A percentile compares a stretch with the other conserved stretches of the same genome.
Conservation (phyloP, 23 red algal species). For the Rhodosorus marinus region DNA sequence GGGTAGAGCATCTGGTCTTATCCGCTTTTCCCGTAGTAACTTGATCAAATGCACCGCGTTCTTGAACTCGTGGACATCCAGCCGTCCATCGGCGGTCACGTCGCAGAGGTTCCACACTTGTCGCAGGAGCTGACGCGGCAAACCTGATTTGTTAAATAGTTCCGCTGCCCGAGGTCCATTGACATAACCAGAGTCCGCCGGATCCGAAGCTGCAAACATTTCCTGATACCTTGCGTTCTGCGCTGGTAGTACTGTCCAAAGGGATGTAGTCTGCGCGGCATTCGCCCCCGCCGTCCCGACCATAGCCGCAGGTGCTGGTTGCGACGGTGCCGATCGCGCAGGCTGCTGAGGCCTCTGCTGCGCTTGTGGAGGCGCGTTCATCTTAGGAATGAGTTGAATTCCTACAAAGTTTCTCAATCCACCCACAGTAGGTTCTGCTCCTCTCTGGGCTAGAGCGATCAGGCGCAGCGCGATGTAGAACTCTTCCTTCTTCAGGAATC, state of each 20-base stretch:
- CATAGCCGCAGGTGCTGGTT: neutral
- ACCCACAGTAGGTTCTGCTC: conserved; percentile 51
- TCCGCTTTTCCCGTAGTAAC: conserved; percentile 29
- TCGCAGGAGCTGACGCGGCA: conserved; percentile 48
- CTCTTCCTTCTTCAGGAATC: conserved; percentile 36
- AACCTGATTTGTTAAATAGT: conserved; percentile 47
- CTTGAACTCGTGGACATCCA: conserved; percentile 74
- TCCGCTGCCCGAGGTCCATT: conserved; percentile 18
- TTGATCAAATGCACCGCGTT: conserved; percentile 57
- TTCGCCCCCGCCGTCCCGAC: neutral
- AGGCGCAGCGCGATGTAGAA: conserved; percentile 94
- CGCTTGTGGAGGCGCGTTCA: conserved; percentile 16
- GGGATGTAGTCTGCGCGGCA: neutral
- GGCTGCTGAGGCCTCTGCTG: neutral
- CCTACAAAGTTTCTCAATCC: conserved; percentile 76
- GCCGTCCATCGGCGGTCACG: conserved; percentile 51
- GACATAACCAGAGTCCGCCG: conserved; percentile 16
- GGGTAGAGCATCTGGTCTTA: no score
- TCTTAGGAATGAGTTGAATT: conserved; percentile 66
- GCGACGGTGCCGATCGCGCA: neutral
- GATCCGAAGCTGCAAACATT: conserved; percentile 23
- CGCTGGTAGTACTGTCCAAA: conserved; percentile 31
- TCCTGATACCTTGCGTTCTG: conserved; percentile 49
- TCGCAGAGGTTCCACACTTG: conserved; percentile 72
- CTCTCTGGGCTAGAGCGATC: conserved; percentile 74